Evolutionary conservation across 2,329 filamentous ascomycete genomes (phyloP).

Genomic region (Ophiostoma angusticollis): DNA sequence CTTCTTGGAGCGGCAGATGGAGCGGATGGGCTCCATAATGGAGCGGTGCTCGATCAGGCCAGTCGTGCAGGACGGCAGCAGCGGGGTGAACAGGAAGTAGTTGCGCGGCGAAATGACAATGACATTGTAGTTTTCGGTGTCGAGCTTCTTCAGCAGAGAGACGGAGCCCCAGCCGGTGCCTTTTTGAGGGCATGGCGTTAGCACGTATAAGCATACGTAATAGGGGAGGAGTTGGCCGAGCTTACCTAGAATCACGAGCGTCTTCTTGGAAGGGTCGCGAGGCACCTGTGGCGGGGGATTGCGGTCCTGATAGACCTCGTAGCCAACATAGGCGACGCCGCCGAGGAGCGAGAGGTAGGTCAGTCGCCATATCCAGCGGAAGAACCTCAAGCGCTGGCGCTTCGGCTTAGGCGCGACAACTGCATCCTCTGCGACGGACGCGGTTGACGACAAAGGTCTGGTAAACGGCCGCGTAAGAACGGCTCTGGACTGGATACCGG

Average conservation of each 20-base stretch:
- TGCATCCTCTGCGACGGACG: constrained; percentile 21
- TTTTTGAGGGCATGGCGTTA: constrained; percentile 24
- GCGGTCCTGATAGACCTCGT: constrained; percentile 70
- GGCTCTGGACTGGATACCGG: background rate
- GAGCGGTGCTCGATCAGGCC: constrained; percentile 97
- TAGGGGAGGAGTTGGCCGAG: background rate
- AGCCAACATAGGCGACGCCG: constrained; percentile 58
- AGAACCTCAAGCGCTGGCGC: constrained; percentile 50
- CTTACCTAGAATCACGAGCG: constrained; percentile 82
- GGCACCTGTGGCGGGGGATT: constrained; percentile 68
- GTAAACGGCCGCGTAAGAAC: constrained; percentile 16
- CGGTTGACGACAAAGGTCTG: constrained; percentile 18
- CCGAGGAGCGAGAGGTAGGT: constrained; percentile 64
- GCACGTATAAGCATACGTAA: constrained; percentile 13
- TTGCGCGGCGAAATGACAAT: constrained; percentile 95
- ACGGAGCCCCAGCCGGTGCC: constrained; percentile 94
- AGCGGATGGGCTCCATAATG: constrained; percentile 98
- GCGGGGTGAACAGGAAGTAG: constrained; percentile 98
- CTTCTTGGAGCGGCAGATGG: constrained; percentile 91
- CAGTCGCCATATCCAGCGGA: constrained; percentile 74
- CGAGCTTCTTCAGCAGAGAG: constrained; percentile 93
- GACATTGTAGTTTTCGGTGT: constrained; percentile 98
- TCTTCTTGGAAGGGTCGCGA: constrained; percentile 87
- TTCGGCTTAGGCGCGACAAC: constrained; percentile 28
- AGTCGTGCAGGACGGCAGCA: constrained; percentile 93